Evolutionary conservation across 305 asterid genomes (phyloP).

Genomic region (Rubia tinctorum): DNA sequence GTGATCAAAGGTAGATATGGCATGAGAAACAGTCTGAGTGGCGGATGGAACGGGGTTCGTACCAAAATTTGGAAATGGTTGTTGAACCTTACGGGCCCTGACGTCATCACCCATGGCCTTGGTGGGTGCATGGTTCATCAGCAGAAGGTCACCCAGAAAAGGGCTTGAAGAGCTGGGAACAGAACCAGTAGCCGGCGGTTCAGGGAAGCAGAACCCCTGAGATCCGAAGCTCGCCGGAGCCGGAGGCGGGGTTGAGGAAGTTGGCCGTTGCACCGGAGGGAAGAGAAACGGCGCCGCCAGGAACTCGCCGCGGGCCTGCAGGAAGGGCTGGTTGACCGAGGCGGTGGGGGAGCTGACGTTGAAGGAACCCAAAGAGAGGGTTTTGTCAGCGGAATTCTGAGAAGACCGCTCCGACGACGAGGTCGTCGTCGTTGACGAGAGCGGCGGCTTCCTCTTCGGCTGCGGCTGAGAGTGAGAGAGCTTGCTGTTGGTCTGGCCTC

Average conservation of each 20-base stretch:
- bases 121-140: slow-evolving; percentile 20
- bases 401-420: slow-evolving; percentile 26
- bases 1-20: slow-evolving; percentile 32
- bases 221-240: slow-evolving; percentile 9
- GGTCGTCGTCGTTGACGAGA: slow-evolving; percentile 17
- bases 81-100: slow-evolving; percentile 14
- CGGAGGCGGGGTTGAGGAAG: neutral
- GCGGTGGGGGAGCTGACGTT: slow-evolving; percentile 43
- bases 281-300: slow-evolving; percentile 45
- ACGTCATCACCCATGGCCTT: slow-evolving; percentile 11
- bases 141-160: slow-evolving; percentile 22
- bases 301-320: slow-evolving; percentile 35
- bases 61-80: slow-evolving; percentile 23
- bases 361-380: slow-evolving; percentile 14
- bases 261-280: slow-evolving; percentile 39
- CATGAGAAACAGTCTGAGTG: slow-evolving; percentile 21
- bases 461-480: slow-evolving; percentile 14
- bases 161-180: slow-evolving; percentile 19
- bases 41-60: slow-evolving; percentile 8
- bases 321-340: slow-evolving; percentile 50
- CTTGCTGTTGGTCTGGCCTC: slow-evolving; percentile 27
- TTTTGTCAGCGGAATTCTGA: slow-evolving; percentile 22
- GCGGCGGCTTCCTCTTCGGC: neutral
- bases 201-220: slow-evolving; percentile 26
- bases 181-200: neutral